Evolutionary conservation across 371 early-diverging fungal genomes (phyloP).

Genomic region (Syncephalis plumigaleata): DNA sequence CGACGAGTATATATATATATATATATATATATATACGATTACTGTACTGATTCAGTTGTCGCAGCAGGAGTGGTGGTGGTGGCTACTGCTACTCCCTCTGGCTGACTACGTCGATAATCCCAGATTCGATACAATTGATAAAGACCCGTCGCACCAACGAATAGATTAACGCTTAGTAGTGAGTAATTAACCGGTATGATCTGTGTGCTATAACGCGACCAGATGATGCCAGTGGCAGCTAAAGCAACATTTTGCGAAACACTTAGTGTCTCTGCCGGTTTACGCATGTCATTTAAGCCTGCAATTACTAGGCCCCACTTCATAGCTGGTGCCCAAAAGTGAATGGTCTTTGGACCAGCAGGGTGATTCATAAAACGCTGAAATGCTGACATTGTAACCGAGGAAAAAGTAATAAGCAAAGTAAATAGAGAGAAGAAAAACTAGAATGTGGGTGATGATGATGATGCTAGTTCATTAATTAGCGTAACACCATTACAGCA

Average conservation of each 20-base stretch:
- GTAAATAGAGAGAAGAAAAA: too few relatives aligned
- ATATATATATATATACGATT: too few relatives aligned
- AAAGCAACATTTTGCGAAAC: conserved; percentile 66
- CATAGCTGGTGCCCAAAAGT: conserved; percentile 79
- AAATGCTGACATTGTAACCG: conserved; percentile 3
- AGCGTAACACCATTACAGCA: too few relatives aligned
- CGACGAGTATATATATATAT: too few relatives aligned
- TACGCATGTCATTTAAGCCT: conserved; percentile 74
- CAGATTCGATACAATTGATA: conserved; percentile 70
- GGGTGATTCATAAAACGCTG: conserved; percentile 31
- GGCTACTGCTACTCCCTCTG: too few relatives aligned
- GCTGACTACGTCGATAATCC: neutral
- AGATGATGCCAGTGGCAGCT: conserved; percentile 87
- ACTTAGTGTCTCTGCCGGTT: conserved; percentile 84
- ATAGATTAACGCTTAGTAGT: conserved; percentile 78
- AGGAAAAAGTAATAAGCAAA: too few relatives aligned
- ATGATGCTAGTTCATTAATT: too few relatives aligned
- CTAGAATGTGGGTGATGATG: too few relatives aligned
- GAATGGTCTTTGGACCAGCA: conserved; percentile 70
- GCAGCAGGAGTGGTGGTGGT: too few relatives aligned
- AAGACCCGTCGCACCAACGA: conserved; percentile 77
- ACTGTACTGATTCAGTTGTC: too few relatives aligned
- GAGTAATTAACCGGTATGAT: conserved; percentile 86
- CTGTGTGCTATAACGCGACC: conserved; percentile 87
- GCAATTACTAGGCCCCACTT: conserved; percentile 90